Evolutionary conservation across 257 asterid genomes (phyloP), one percentile per base, ranked within the genome.

Genomic region (Solanum pennellii): DNA sequence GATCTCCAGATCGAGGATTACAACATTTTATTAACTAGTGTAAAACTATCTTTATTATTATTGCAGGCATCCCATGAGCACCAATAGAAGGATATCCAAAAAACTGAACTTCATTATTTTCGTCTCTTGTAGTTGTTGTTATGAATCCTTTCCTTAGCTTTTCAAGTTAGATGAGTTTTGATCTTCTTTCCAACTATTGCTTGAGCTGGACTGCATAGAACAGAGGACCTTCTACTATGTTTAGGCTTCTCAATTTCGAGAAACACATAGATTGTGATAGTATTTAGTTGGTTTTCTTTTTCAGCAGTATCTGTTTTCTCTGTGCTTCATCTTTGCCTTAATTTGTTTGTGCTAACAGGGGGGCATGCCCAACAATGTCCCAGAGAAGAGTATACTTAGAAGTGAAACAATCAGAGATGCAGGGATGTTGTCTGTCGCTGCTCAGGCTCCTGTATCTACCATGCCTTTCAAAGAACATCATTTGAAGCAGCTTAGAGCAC

Each of bases 401-500:
- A 88, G 91, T 88, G 89, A 88, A 80, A 90, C 91, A 90, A 91
- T 92, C 85, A 92, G 98, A 93, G 99, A 97, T 91, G 72, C 93
- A 52, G 99, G 99, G 89, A 96, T 94, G 91, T 92, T 94, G 87
- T 96, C 95, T 87, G 90, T 89, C 87, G 66, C 85, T 4, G 69
- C 93, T 85, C 98, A 92, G 93, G 89, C 92, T 87, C 86, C 96
- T 66, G 88, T 87, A 88, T 87, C 95, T 86, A 91, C 93, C 89
- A 87, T 93, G 90, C 99, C 97, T 41, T 97, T 97, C 87, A 96
- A 94, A 88, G 99, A 97, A 74, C 99, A 97, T 62, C 99, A 97
- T 82, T 91, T 97, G 90, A 97, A 96, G 86, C 99, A 97, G 93
- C 99, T 97, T 90, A 93, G 99, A 89, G 99, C 99, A 21, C 99